phyloP scores from a whole-genome alignment of 257 asterid species.

The Perilla frutescens region DNA sequence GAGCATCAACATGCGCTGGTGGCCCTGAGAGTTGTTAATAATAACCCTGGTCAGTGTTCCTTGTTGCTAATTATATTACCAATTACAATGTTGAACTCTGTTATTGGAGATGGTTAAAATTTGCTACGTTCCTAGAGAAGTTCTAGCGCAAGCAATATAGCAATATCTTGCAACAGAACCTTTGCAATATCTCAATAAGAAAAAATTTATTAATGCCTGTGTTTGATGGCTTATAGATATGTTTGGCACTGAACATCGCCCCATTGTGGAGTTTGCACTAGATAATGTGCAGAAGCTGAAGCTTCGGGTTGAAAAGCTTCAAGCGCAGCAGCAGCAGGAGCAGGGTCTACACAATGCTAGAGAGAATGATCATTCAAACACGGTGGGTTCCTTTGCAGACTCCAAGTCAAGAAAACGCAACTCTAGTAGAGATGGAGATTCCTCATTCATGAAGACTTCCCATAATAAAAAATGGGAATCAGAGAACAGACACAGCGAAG shows the following conservation, averaged over 20 bases:
- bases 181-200: neutral
- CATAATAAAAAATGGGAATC: too few relatives aligned
- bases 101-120: neutral
- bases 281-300: slow-evolving; percentile 83
- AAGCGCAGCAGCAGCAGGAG: slow-evolving; percentile 58
- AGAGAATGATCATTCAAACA: slow-evolving; percentile 32
- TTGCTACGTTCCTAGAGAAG: slow-evolving; percentile 10
- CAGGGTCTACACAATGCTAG: slow-evolving; percentile 39
- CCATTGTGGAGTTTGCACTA: slow-evolving; percentile 96
- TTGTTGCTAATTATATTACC: neutral
- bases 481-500: slow-evolving; percentile 37
- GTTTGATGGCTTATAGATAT: slow-evolving; percentile 56
- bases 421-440: slow-evolving; percentile 44
- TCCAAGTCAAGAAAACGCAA: slow-evolving; percentile 59
- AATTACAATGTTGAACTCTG: neutral
- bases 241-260: slow-evolving; percentile 88
- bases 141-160: neutral
- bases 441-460: slow-evolving; percentile 26
- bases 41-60: slow-evolving; percentile 74
- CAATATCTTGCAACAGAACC: too few relatives aligned
- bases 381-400: slow-evolving; percentile 35
- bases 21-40: slow-evolving; percentile 94
- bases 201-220: neutral
- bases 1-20: slow-evolving; percentile 99
- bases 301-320: slow-evolving; percentile 69